Conservation (phyloP, 306 rosid species). For the Inga laurina region DNA sequence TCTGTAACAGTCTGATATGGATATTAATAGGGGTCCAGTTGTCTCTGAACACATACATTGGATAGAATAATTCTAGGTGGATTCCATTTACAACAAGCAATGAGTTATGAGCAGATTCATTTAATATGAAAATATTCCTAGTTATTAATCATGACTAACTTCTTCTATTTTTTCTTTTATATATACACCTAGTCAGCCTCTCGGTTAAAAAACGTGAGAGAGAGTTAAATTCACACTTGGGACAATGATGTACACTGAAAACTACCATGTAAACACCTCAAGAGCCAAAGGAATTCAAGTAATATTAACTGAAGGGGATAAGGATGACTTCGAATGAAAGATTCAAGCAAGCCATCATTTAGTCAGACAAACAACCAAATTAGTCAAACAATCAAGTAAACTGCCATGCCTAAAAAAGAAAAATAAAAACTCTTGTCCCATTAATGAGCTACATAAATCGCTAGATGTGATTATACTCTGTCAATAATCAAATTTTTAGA, state of each 20-base stretch:
- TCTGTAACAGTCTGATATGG: not conserved
- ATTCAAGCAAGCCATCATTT: conserved; percentile 7
- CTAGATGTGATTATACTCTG: no score
- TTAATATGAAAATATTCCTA: not conserved
- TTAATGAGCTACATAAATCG: no score
- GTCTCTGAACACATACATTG: no score
- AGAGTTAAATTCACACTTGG: not conserved
- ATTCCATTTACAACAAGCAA: not conserved
- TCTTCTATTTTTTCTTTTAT: not conserved
- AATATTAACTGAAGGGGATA: conserved; percentile 18
- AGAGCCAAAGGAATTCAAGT: not conserved
- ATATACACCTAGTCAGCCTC: not conserved
- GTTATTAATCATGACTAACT: not conserved
- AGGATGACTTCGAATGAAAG: not conserved
- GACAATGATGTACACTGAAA: not conserved
- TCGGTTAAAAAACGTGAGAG: not conserved
- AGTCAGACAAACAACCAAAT: not conserved
- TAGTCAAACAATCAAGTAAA: not conserved
- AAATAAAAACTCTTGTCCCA: no score
- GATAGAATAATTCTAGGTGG: not conserved
- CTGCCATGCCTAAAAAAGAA: no score
- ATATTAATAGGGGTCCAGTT: not conserved
- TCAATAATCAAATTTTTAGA: no score
- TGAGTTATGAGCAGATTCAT: not conserved
- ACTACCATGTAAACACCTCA: not conserved